Percentiles rank a stretch among this genome's conserved stretches.
Conservation (phyloP, 495 filamentous ascomycete genomes). For the Opeltia flavorubescens region DNA sequence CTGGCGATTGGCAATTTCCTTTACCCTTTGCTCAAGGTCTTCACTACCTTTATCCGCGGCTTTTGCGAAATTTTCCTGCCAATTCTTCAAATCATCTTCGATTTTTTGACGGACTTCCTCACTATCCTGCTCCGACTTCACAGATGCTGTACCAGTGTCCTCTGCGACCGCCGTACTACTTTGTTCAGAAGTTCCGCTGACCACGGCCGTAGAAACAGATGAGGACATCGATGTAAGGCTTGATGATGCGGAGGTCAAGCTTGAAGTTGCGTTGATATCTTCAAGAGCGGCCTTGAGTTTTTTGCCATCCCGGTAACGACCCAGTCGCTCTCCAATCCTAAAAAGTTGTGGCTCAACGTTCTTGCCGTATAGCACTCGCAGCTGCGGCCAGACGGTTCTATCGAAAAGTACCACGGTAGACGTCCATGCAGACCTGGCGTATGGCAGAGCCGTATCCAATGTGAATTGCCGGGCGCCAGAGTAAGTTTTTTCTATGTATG, state of each 20-base stretch:
- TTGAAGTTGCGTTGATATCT: slow-evolving; percentile 22
- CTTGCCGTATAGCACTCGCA: slow-evolving; percentile 68
- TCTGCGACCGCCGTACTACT: slow-evolving; percentile 2
- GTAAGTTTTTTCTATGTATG: slow-evolving; percentile 62
- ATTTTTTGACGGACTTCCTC: slow-evolving; percentile 52
- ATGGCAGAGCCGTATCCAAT: slow-evolving; percentile 56
- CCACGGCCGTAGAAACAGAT: slow-evolving; percentile 15
- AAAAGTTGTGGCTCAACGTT: slow-evolving; percentile 93
- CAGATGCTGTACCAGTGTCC: slow-evolving; percentile 14
- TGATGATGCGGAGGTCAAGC: slow-evolving; percentile 6
- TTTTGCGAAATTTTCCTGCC: slow-evolving; percentile 74
- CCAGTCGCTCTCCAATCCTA: slow-evolving; percentile 79
- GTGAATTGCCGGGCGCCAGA: slow-evolving; percentile 49
- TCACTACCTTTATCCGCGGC: slow-evolving; percentile 69
- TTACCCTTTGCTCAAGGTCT: slow-evolving; percentile 51
- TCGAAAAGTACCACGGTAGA: slow-evolving; percentile 54
- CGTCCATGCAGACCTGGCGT: slow-evolving; percentile 53
- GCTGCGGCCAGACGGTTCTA: slow-evolving; percentile 60
- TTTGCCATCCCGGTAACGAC: slow-evolving; percentile 60
- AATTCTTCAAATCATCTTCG: slow-evolving; percentile 59
- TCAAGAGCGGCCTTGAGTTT: slow-evolving; percentile 43
- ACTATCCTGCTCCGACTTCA: slow-evolving; percentile 28
- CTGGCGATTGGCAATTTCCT: slow-evolving; percentile 64
- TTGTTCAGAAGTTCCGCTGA: slow-evolving; percentile 16
- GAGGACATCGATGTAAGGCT: slow-evolving; percentile 21